Percentiles rank a stretch among this genome's conserved stretches.
Evolutionary conservation across 1,284 basidiomycete species (phyloP).

Genomic region (Rhodotorula sp.): DNA sequence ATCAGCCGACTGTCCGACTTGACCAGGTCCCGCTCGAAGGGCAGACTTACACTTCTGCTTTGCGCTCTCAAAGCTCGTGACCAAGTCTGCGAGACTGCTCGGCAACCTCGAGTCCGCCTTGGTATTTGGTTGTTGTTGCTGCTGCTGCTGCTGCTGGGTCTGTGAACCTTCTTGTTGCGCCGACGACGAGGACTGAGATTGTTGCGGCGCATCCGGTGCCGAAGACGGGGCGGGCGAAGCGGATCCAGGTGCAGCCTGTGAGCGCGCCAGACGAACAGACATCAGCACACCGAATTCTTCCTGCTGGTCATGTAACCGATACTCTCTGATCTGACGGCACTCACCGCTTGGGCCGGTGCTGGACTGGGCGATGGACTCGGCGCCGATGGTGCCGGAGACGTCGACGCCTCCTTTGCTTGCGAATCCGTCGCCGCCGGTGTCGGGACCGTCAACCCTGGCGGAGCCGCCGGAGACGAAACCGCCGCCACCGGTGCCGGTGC

Average conservation of each 20-base stretch:
- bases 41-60: slow-evolving; percentile 77
- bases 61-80: slow-evolving; percentile 89
- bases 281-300: background rate
- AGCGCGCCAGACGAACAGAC: slow-evolving; percentile 1
- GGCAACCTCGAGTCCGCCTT: slow-evolving; percentile 53
- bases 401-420: slow-evolving; percentile 18
- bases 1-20: slow-evolving; percentile 2
- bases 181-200: slow-evolving; percentile 3
- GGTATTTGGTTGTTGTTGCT: background rate
- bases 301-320: no score
- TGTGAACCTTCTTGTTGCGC: slow-evolving; percentile 36
- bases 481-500: background rate
- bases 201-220: background rate
- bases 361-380: slow-evolving; percentile 5
- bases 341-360: slow-evolving; percentile 23
- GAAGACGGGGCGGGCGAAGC: slow-evolving; percentile 4
- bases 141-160: slow-evolving; percentile 37
- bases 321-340: background rate
- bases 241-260: background rate
- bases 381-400: slow-evolving; percentile 2
- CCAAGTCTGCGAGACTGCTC: slow-evolving; percentile 84
- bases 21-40: no score
- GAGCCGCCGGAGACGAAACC: slow-evolving; percentile 2
- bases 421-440: slow-evolving; percentile 1
- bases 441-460: slow-evolving; percentile 19